Base-by-base conservation (phyloP, 2,329 filamentous ascomycete genomes). In the Chaetomiaceae sp. region DNA sequence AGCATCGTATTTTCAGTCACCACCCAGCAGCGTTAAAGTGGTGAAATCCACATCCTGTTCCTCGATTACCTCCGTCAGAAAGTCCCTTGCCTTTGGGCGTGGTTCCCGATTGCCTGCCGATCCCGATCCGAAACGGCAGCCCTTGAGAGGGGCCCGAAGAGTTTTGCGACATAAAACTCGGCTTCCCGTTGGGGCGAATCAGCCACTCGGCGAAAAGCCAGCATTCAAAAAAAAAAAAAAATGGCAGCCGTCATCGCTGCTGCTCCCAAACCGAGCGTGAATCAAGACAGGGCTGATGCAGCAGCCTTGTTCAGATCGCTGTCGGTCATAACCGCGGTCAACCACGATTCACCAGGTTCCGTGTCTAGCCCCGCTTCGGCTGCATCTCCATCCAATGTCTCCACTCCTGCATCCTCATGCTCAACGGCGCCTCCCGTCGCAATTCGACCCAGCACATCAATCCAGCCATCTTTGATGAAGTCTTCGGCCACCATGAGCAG, bases 401-500 rank as follows among this genome's bases (percentile, higher is more conserved):
- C 61, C 41, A 56, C 56, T 20, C 54, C 59, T 4, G 48, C 54
- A 25, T 54, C 58, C 4, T 47, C 58, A 13, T 43, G 50, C 13
- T 56, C 57, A 19, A 50, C 52, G 3, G 54, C 46, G 4, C 58
- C 59, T 23, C 58, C 57, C 16, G 53, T 62, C 31, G 58, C 63
- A 8, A 62, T 65, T n/a, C 60, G 59, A 13, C 61, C 60, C 34
- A 55, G 54, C 23, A 50, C 59, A 14, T 50, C 58, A 3, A 44
- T 41, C 42, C 55, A 48, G 12, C 31, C 56, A 3, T 50, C 55
- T 4, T 19, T 51, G 25, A 56, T 51, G 7, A 49, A 17, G 30
- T 21, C 55, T 14, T 50, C 58, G 13, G 44, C 41, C 4, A 42
- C 48, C 19, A 49, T 56, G 60, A 71, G 73, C 59, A 73, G 66